Conservation (phyloP, 2,329 filamentous ascomycete species). For the Erysiphe neolycopersici region DNA sequence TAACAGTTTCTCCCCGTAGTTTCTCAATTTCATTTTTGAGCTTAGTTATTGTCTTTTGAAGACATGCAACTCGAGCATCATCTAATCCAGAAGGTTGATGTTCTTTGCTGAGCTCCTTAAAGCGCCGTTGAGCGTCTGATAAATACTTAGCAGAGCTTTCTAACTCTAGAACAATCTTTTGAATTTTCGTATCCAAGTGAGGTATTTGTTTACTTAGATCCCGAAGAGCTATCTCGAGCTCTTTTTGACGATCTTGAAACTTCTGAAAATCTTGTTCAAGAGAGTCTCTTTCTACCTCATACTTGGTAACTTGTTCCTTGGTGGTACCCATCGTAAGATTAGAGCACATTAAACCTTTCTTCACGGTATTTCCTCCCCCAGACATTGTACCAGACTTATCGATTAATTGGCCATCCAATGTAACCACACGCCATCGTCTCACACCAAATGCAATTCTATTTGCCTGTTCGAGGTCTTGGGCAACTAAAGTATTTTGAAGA, state of each 20-base stretch:
- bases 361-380: constrained; percentile 74
- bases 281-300: constrained; percentile 65
- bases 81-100: constrained; percentile 61
- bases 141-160: constrained; percentile 70
- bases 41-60: constrained; percentile 54
- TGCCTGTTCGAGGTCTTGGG: constrained; percentile 76
- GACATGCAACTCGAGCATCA: constrained; percentile 39
- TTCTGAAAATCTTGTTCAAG: constrained; percentile 61
- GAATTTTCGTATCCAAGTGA: constrained; percentile 63
- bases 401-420: constrained; percentile 79
- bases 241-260: constrained; percentile 61
- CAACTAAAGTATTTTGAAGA: constrained; percentile 83
- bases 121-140: constrained; percentile 54
- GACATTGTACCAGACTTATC: constrained; percentile 98
- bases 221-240: constrained; percentile 47
- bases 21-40: constrained; percentile 56
- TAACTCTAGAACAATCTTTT: constrained; percentile 71
- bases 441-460: constrained; percentile 92
- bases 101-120: constrained; percentile 61
- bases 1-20: constrained; percentile 62
- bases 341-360: constrained; percentile 86
- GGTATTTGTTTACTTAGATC: constrained; percentile 57
- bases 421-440: constrained; percentile 86
- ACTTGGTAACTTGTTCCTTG: constrained; percentile 66
- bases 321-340: constrained; percentile 71